Conservation (phyloP, 2,329 filamentous ascomycete species). For the Paecilomyces niveus region DNA sequence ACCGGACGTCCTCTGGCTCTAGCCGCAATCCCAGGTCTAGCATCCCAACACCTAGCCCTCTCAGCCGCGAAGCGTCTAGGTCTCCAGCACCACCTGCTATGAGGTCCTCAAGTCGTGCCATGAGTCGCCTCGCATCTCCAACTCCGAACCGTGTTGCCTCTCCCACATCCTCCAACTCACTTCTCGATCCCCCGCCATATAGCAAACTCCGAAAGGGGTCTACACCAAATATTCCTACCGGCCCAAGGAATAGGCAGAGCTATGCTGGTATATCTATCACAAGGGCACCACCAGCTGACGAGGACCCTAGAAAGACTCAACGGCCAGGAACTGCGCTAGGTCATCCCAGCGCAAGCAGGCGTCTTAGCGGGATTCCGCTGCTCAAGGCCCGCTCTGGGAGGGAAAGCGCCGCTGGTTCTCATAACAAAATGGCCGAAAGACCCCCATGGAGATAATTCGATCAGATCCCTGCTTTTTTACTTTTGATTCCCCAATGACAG, state of each 20-base stretch:
- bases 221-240: conserved; percentile 15
- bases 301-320: conserved; percentile 16
- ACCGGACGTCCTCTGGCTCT: conserved; percentile 26
- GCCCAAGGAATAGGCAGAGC: conserved; percentile 32
- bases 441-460: conserved; percentile 29
- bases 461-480: not conserved
- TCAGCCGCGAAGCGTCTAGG: conserved; percentile 35
- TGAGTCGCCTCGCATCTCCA: conserved; percentile 24
- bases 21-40: conserved; percentile 26
- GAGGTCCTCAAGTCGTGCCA: conserved; percentile 22
- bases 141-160: conserved; percentile 22
- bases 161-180: conserved; percentile 16
- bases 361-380: conserved; percentile 35
- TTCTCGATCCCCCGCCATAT: conserved; percentile 37
- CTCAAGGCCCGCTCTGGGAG: conserved; percentile 23
- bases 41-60: conserved; percentile 33
- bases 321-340: conserved; percentile 34
- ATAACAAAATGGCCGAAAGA: conserved; percentile 21
- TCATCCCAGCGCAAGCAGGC: conserved; percentile 27
- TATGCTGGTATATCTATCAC: conserved; percentile 27
- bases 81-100: conserved; percentile 27
- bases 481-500: not conserved
- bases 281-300: conserved; percentile 18
- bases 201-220: conserved; percentile 29
- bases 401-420: conserved; percentile 17